phyloP scores from a whole-genome alignment of 768 basidiomycete genomes.

The Lentinula boryana region DNA sequence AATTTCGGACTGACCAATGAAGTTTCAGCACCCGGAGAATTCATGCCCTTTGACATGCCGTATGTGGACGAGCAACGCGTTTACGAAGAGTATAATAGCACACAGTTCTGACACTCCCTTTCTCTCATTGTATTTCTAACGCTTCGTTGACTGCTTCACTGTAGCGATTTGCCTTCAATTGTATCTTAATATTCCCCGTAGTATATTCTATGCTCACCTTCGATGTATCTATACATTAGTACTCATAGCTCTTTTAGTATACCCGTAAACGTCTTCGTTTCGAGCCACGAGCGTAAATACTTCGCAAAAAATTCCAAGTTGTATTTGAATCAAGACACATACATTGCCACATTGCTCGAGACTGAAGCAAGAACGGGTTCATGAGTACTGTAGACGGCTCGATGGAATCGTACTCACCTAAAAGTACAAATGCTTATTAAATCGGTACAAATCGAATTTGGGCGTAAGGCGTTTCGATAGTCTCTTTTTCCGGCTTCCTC shows the following conservation, averaged over 20 bases:
- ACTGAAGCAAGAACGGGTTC: too few species aligned
- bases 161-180: not conserved
- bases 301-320: not conserved
- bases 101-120: not conserved
- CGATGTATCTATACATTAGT: not conserved
- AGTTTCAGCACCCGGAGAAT: not conserved
- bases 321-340: too few species aligned
- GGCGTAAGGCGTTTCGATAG: not conserved
- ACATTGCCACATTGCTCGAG: too few species aligned
- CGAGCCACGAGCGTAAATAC: not conserved
- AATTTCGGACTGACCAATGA: not conserved
- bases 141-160: not conserved
- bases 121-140: not conserved
- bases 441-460: not conserved
- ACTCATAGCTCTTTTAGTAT: not conserved
- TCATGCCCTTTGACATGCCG: not conserved
- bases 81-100: not conserved
- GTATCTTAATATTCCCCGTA: not conserved
- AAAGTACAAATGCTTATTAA: not conserved
- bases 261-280: not conserved
- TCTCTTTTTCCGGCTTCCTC: not conserved
- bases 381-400: too few species aligned
- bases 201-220: not conserved
- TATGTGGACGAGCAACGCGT: not conserved
- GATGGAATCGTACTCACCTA: too few species aligned